phyloP scores from a whole-genome alignment of 345 rosid species.

The Acer saccharum region DNA sequence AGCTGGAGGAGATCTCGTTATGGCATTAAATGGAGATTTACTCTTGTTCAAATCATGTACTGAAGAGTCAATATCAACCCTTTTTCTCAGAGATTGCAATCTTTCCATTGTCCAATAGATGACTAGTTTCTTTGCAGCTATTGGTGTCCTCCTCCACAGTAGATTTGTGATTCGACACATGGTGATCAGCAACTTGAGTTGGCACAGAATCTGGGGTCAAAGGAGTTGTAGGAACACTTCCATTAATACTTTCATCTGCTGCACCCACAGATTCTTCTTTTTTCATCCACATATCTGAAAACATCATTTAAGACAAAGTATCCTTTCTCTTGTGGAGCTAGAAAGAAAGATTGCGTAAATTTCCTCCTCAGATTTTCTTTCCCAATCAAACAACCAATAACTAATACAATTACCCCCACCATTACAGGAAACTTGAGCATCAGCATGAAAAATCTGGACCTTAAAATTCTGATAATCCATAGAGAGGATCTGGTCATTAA shows the following conservation, averaged over 20 bases:
- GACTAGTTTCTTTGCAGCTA: conserved; percentile 26
- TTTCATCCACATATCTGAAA: conserved; percentile 44
- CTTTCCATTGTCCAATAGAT: conserved; percentile 33
- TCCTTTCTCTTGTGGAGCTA: conserved; percentile 62
- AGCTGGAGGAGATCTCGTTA: conserved; percentile 28
- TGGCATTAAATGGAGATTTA: conserved; percentile 39
- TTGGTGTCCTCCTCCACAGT: conserved; percentile 21
- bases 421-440: conserved; percentile 57
- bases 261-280: conserved; percentile 25
- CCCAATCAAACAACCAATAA: conserved; percentile 63
- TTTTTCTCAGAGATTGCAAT: too few species aligned
- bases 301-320: conserved; percentile 46
- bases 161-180: conserved; percentile 14
- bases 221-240: conserved; percentile 29
- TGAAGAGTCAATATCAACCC: conserved; percentile 23
- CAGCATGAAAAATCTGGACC: conserved; percentile 55
- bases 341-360: conserved; percentile 70
- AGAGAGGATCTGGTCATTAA: conserved; percentile 64
- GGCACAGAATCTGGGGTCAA: conserved; percentile 38
- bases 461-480: conserved; percentile 49
- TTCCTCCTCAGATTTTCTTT: conserved; percentile 43
- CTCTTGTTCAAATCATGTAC: conserved; percentile 39
- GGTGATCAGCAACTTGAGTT: conserved; percentile 17
- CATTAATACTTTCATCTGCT: conserved; percentile 29
- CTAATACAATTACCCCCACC: conserved; percentile 59